Percentiles rank a stretch among this genome's conserved stretches.
These are phyloP conservation scores for Leccinum longicurvipes DNA, from an alignment of 768 basidiomycete species.

Conservation along the genomic window DNA sequence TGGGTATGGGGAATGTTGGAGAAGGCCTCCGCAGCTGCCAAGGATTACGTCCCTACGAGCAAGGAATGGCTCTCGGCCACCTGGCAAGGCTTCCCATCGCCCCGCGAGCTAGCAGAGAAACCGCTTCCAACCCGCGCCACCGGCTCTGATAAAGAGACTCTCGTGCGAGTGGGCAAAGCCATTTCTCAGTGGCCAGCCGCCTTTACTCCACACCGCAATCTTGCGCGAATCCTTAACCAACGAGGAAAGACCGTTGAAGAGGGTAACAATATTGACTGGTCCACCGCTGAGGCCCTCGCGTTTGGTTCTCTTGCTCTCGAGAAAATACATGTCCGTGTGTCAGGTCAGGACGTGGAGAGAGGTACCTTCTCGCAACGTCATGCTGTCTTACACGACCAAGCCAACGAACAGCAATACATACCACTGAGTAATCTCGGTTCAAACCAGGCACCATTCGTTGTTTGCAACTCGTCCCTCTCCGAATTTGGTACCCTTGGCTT, in stretches of 20 bases:
- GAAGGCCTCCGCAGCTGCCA: slow-evolving; percentile 87
- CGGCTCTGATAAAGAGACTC: slow-evolving; percentile 69
- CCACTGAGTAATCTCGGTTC: slow-evolving; percentile 86
- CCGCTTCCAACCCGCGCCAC: slow-evolving; percentile 90
- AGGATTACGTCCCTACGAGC: slow-evolving; percentile 92
- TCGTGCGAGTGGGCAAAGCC: slow-evolving; percentile 81
- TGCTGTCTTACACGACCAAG: slow-evolving; percentile 94
- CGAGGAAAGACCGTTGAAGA: slow-evolving; percentile 92
- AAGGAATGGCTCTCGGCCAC: slow-evolving; percentile 98
- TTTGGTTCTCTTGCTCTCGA: slow-evolving; percentile 92
- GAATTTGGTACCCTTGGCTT: slow-evolving; percentile 95
- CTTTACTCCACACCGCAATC: slow-evolving; percentile 89
- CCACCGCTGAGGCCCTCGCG: slow-evolving; percentile 96
- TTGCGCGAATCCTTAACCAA: slow-evolving; percentile 83
- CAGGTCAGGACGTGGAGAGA: slow-evolving; percentile 97
- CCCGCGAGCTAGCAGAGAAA: slow-evolving; percentile 90
- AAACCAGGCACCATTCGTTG: slow-evolving; percentile 87
- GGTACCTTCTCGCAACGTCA: slow-evolving; percentile 99
- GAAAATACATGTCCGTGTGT: slow-evolving; percentile 90
- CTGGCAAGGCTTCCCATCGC: slow-evolving; percentile 98
- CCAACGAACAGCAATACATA: slow-evolving; percentile 84
- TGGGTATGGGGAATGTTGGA: slow-evolving; percentile 99
- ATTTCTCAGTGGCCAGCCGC: slow-evolving; percentile 83
- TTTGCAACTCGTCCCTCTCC: slow-evolving; percentile 96
- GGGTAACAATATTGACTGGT: slow-evolving; percentile 93